Percentiles rank a stretch among this genome's conserved stretches.
phyloP scores from a whole-genome alignment of 176 grass and related monocot genomes.

The Dendrocalamus sinicus region DNA sequence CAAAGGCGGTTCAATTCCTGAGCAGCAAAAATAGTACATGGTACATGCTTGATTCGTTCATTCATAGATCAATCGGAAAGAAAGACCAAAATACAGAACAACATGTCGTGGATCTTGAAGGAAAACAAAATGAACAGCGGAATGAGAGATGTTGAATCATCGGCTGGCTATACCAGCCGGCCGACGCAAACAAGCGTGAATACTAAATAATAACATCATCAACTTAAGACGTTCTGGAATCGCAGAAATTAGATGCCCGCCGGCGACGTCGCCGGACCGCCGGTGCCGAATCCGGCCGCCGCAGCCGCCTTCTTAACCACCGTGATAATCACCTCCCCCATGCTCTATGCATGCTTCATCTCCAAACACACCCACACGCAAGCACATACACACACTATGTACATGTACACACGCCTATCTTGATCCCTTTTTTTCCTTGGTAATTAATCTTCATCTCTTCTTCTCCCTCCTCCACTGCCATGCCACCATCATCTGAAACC shows the following conservation, averaged over 20 bases:
- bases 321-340: constrained; percentile 10
- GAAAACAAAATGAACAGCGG: constrained; percentile 6
- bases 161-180: neutral
- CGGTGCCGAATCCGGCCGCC: neutral
- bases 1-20: neutral
- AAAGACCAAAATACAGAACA: neutral
- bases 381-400: neutral
- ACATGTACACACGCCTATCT: constrained; percentile 11
- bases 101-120: neutral
- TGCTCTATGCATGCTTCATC: constrained; percentile 1
- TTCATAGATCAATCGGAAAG: neutral
- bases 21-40: constrained; percentile 18
- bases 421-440: constrained; percentile 24
- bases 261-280: neutral
- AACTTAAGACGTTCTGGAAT: constrained; percentile 32
- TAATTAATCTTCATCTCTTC: constrained; percentile 1
- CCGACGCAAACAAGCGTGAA: neutral
- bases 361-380: neutral
- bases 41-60: constrained; percentile 1
- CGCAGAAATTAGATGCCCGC: constrained; percentile 25
- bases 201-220: constrained; percentile 15
- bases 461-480: neutral
- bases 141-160: constrained; percentile 5
- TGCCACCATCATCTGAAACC: constrained; percentile 29
- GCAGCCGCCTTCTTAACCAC: neutral